These are phyloP conservation scores for Globisporangium carolinianum DNA, from an alignment of 352 stramenopile species.

Conservation along the genomic window DNA sequence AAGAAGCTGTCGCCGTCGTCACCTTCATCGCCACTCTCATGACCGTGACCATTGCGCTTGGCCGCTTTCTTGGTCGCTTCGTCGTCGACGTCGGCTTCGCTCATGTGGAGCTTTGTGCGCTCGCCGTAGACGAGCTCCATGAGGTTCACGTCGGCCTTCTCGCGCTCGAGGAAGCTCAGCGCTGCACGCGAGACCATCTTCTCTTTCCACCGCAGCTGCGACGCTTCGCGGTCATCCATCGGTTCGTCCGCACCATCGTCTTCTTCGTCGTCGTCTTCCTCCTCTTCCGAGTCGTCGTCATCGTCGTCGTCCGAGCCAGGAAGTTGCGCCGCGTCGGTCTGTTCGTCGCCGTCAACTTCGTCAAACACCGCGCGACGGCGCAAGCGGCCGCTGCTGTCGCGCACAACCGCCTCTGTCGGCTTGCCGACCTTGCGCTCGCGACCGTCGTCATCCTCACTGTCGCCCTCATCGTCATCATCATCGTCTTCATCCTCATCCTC, in stretches of 20 bases:
- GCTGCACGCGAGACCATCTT: conserved; percentile 80
- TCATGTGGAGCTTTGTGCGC: conserved; percentile 77
- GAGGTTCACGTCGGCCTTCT: conserved; percentile 77
- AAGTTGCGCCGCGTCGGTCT: conserved; percentile 4
- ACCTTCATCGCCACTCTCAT: conserved; percentile 31
- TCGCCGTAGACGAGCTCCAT: conserved; percentile 91
- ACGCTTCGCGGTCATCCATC: conserved; percentile 39
- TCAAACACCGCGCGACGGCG: conserved; percentile 79
- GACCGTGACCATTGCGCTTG: conserved; percentile 9
- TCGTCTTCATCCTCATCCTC: conserved; percentile 48
- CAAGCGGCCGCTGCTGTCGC: conserved; percentile 60
- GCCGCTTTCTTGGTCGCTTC: conserved; percentile 21
- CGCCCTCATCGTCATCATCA: conserved; percentile 31
- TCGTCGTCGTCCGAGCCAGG: conserved; percentile 30
- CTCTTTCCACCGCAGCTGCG: conserved; percentile 81
- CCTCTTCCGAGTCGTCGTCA: conserved; percentile 39
- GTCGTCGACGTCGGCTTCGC: conserved; percentile 59
- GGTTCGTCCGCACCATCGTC: conserved; percentile 26
- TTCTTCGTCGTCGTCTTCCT: conserved; percentile 40
- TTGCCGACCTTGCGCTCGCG: conserved; percentile 44
- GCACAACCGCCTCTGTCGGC: conserved; percentile 60
- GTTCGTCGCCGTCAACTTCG: conserved; percentile 24
- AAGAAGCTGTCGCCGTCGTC: conserved; percentile 72
- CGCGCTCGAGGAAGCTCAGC: conserved; percentile 80
- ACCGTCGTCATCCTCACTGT: conserved; percentile 46